These are phyloP conservation scores for Metschnikowia arizonensis DNA, from an alignment of 805 yeast species.

Conservation along the genomic window DNA sequence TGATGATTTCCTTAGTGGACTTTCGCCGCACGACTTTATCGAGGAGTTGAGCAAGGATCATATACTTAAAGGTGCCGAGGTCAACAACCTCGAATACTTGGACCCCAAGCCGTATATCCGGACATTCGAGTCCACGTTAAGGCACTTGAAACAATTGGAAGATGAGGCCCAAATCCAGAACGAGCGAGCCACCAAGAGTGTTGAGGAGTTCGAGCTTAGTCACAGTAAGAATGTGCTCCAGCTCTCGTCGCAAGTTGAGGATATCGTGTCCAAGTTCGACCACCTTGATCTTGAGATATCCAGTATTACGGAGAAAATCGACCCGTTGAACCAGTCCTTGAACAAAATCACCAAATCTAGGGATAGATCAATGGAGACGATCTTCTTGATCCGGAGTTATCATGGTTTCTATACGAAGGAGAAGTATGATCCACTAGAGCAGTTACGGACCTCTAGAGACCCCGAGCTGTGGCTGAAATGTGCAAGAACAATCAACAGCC, in stretches of 20 bases:
- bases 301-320: slow-evolving; percentile 53
- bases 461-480: slow-evolving; percentile 56
- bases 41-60: slow-evolving; percentile 75
- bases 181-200: slow-evolving; percentile 50
- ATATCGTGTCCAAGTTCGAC: slow-evolving; percentile 46
- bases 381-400: slow-evolving; percentile 71
- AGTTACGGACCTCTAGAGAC: slow-evolving; percentile 46
- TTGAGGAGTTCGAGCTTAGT: slow-evolving; percentile 54
- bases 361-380: slow-evolving; percentile 67
- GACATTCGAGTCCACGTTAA: slow-evolving; percentile 81
- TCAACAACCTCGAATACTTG: slow-evolving; percentile 49
- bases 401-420: slow-evolving; percentile 66
- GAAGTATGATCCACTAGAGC: slow-evolving; percentile 52
- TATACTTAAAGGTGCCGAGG: slow-evolving; percentile 46
- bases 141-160: slow-evolving; percentile 60
- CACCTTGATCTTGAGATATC: slow-evolving; percentile 50
- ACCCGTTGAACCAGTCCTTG: slow-evolving; percentile 66
- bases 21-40: slow-evolving; percentile 74
- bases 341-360: slow-evolving; percentile 66
- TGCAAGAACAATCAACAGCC: slow-evolving; percentile 64
- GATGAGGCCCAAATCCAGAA: slow-evolving; percentile 53
- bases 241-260: slow-evolving; percentile 45
- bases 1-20: slow-evolving; percentile 62
- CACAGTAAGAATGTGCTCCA: slow-evolving; percentile 66
- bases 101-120: slow-evolving; percentile 95